Evolutionary conservation across 2,329 filamentous ascomycete genomes (phyloP).

Genomic region (Epichloe uncinata): DNA sequence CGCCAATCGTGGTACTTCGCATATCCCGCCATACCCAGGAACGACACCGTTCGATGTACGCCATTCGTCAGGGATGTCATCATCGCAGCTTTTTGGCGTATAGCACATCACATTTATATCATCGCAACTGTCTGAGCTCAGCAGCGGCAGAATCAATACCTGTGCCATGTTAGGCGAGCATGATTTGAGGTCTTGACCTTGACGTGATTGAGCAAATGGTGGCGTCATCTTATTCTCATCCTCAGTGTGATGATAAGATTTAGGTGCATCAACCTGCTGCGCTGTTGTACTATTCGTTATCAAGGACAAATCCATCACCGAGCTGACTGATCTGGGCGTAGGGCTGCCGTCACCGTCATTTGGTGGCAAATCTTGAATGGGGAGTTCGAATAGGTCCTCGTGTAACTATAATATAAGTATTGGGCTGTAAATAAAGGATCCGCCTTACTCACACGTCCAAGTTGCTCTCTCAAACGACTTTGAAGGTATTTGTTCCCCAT

Average conservation of each 20-base stretch:
- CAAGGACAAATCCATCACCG: background rate
- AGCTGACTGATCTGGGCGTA: background rate
- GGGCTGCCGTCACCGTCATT: background rate
- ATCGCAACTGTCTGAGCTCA: background rate
- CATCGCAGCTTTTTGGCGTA: background rate
- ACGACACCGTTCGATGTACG: background rate
- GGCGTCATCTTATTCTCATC: background rate
- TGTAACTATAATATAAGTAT: constrained; percentile 1
- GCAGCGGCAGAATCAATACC: background rate
- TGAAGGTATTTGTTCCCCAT: background rate
- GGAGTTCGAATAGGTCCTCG: constrained; percentile 2
- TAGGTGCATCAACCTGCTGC: background rate
- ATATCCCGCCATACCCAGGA: background rate
- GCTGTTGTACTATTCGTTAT: background rate
- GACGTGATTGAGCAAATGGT: background rate
- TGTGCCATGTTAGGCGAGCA: background rate
- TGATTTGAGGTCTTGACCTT: background rate
- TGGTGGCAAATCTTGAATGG: background rate
- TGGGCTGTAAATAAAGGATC: background rate
- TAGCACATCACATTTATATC: background rate
- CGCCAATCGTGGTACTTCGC: background rate
- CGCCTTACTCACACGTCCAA: background rate
- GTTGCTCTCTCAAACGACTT: background rate
- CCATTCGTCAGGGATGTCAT: background rate
- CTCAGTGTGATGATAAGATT: background rate